Base-by-base conservation (phyloP, 2,329 filamentous ascomycete genomes). In the Arthrobotrys entomopaga region DNA sequence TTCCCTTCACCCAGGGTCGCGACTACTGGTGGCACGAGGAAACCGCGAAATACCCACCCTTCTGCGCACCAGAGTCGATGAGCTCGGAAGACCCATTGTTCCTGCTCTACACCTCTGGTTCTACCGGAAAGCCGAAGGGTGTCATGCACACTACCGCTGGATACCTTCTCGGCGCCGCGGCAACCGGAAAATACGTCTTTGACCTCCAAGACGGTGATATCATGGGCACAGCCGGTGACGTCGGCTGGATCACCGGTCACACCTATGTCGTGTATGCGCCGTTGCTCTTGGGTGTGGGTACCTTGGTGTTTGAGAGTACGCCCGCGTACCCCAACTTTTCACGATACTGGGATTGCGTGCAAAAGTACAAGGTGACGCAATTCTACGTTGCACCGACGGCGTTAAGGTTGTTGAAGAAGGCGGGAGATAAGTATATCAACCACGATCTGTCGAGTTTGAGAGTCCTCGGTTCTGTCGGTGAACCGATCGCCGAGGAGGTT, bases 21-120 rank as follows among this genome's bases (percentile, higher is more conserved):
- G 95, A 99, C 83, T 86, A 88, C 81, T 99, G 95, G 95, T 99
- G 95, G 95, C 93, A 98, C 83, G 95, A 98, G 84, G 94, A 98
- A 86, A 89, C 94, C 65, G 92, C 96, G 82, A 98, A 97, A 85
- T 98, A 92, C 88, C 95, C 95, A 77, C 86, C 88, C 79, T 98
- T 98, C 86, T 90, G 96, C 80, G 85, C 94, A 29, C 93, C 94
- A 10, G 93, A 96, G 85, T 83, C 88, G 77, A 90, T 99, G 87
- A 92, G 87, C 85, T 91, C 95, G 0, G 95, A 99, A 83, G 95
- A 99, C 80, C 95, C 95, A 67, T 87, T 99, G 7, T 99, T 98
- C 88, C 85, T 99, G 71, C 90, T 99, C 66, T 99, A 99, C 85
- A 99, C 95, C 1, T 98, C 94, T 40, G 95, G 95, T 46, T 98